These are phyloP conservation scores for Coemansia sp. DNA, from an alignment of 192 early-diverging fungal genomes.

Conservation along the genomic window DNA sequence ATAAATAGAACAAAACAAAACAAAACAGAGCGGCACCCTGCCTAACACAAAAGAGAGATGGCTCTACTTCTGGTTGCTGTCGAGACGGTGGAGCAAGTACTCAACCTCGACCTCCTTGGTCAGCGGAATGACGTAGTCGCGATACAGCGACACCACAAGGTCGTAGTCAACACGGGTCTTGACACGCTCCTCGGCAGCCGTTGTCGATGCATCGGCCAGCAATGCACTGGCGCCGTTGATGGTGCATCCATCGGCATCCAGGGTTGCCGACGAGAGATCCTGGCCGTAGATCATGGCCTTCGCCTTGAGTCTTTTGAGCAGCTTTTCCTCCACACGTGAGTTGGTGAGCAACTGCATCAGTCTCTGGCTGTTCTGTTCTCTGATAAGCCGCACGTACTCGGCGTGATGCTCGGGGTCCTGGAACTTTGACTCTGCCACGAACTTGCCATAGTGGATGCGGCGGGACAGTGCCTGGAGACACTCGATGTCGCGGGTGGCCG, in stretches of 20 bases:
- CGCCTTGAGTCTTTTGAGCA: slow-evolving; percentile 77
- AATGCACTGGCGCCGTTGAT: slow-evolving; percentile 24
- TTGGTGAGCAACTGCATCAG: slow-evolving; percentile 91
- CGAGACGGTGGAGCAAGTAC: slow-evolving; percentile 77
- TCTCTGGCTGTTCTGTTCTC: slow-evolving; percentile 67
- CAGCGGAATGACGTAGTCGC: slow-evolving; percentile 93
- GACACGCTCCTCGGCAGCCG: slow-evolving; percentile 38
- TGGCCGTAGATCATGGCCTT: slow-evolving; percentile 96
- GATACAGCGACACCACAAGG: slow-evolving; percentile 88
- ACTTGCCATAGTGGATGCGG: slow-evolving; percentile 97
- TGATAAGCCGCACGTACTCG: slow-evolving; percentile 75
- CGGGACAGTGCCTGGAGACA: slow-evolving; percentile 88
- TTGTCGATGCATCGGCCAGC: slow-evolving; percentile 12
- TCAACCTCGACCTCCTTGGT: slow-evolving; percentile 97
- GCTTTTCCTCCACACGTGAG: slow-evolving; percentile 74
- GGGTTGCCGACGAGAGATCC: slow-evolving; percentile 61
- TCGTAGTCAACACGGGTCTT: slow-evolving; percentile 70
- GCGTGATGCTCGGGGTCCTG: slow-evolving; percentile 72
- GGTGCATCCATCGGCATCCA: slow-evolving; percentile 23
- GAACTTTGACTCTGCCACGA: slow-evolving; percentile 97
- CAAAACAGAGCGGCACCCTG: not conserved
- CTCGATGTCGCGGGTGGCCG: slow-evolving; percentile 92
- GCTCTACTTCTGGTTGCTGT: slow-evolving; percentile 17
- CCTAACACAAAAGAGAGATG: too few species aligned
- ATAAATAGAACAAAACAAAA: too few species aligned